Evolutionary conservation across 257 asterid genomes (phyloP).

Genomic region (Prunella vulgaris): DNA sequence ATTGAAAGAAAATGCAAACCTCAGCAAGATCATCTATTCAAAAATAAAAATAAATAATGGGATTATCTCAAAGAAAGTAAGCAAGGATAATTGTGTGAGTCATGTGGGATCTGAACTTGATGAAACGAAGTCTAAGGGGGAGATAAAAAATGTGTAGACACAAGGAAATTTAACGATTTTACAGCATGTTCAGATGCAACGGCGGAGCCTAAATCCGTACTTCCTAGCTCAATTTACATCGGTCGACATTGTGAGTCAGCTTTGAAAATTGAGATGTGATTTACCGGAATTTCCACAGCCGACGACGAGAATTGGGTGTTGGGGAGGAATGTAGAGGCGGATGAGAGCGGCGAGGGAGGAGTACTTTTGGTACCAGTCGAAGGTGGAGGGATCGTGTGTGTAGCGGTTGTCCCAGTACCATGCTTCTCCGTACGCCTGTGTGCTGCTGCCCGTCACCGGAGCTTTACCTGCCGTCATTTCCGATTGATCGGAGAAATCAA

Average conservation of each 20-base stretch:
- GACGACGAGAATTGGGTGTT: constrained; percentile 55
- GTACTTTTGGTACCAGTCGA: constrained; percentile 84
- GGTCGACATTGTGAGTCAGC: background rate
- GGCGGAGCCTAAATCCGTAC: background rate
- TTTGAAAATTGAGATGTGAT: background rate
- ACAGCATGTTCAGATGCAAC: background rate
- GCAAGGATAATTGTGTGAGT: background rate
- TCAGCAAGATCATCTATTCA: background rate
- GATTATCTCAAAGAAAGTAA: constrained; percentile 2
- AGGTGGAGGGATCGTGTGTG: constrained; percentile 45
- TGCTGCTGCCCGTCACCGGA: constrained; percentile 27
- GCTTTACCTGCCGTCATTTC: constrained; percentile 30
- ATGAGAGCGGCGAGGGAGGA: constrained; percentile 56
- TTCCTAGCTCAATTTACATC: background rate
- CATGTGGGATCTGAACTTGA: background rate
- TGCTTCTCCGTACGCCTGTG: constrained; percentile 71
- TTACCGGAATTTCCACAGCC: constrained; percentile 78
- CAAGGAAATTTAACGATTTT: background rate
- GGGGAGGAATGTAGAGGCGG: constrained; percentile 52
- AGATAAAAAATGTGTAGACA: background rate
- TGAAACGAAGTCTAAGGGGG: background rate
- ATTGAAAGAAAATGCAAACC: background rate
- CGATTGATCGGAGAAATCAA: background rate
- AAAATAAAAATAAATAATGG: background rate
- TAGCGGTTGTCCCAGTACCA: constrained; percentile 83